These are phyloP conservation scores for Stemphylium beticola DNA, from an alignment of 2,329 filamentous ascomycete species.

Conservation along the genomic window DNA sequence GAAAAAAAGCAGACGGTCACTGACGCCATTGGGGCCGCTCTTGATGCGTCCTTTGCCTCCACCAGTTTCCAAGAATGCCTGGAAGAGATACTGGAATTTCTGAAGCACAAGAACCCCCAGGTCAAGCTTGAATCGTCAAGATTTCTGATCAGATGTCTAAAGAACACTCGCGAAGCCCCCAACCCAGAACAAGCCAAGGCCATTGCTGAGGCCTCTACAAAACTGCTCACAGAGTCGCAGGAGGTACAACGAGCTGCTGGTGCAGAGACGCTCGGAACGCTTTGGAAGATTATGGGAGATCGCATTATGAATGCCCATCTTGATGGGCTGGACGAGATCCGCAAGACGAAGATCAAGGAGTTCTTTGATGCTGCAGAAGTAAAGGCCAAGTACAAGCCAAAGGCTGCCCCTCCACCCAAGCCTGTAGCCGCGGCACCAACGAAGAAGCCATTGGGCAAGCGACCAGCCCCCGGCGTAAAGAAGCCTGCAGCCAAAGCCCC, in stretches of 20 bases:
- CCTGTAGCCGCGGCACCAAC: conserved; percentile 58
- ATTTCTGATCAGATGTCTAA: conserved; percentile 87
- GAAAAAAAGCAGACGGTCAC: conserved; percentile 93
- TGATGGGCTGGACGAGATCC: conserved; percentile 91
- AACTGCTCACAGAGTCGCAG: conserved; percentile 86
- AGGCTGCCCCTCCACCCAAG: conserved; percentile 68
- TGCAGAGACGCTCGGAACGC: conserved; percentile 87
- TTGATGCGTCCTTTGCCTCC: conserved; percentile 72
- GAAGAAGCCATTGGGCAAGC: conserved; percentile 56
- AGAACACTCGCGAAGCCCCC: conserved; percentile 82
- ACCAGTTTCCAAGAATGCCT: conserved; percentile 82
- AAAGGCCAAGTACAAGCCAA: conserved; percentile 90
- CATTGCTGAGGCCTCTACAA: conserved; percentile 88
- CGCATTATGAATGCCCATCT: conserved; percentile 92
- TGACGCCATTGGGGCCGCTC: conserved; percentile 83
- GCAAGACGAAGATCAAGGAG: conserved; percentile 95
- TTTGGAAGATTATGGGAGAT: conserved; percentile 99
- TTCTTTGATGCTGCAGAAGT: conserved; percentile 83
- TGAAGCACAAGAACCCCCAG: conserved; percentile 95
- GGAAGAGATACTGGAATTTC: conserved; percentile 85
- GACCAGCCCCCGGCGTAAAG: conserved; percentile 59
- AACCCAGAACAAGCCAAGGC: conserved; percentile 80
- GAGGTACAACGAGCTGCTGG: conserved; percentile 86
- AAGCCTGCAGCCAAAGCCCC: conserved; percentile 53
- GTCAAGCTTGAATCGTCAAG: conserved; percentile 95